phyloP scores from a whole-genome alignment of 2,329 filamentous ascomycete genomes.

The Tolypocladium endophyticum region DNA sequence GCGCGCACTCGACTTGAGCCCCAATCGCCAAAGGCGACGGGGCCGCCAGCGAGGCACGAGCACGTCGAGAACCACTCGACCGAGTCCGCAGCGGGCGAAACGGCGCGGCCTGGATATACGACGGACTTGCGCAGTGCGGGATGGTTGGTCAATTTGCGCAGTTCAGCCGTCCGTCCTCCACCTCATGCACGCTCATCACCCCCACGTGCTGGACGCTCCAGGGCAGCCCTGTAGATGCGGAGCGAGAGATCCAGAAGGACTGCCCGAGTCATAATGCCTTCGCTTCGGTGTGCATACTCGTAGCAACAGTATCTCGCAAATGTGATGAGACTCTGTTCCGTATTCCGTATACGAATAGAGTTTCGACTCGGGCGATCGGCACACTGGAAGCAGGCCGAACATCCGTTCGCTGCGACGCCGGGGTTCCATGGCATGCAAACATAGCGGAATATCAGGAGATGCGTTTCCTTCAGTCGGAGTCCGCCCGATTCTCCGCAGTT shows the following conservation, averaged over 20 bases:
- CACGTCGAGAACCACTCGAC: neutral
- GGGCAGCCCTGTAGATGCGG: neutral
- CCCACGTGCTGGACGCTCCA: neutral
- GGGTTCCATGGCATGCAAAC: neutral
- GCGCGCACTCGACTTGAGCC: neutral
- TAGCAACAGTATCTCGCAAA: neutral
- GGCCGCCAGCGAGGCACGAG: neutral
- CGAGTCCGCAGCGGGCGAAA: neutral
- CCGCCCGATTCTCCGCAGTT: neutral
- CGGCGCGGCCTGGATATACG: neutral
- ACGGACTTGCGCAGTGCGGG: neutral
- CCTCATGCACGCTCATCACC: neutral
- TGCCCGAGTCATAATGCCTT: neutral
- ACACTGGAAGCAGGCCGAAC: neutral
- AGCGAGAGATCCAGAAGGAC: too few relatives aligned
- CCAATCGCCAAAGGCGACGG: neutral
- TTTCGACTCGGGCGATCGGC: conserved; percentile 1
- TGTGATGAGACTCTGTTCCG: neutral
- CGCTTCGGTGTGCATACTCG: too few relatives aligned
- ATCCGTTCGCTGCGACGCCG: neutral
- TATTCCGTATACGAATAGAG: too few relatives aligned
- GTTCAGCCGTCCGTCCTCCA: neutral
- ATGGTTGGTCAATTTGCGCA: neutral
- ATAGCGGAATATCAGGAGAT: neutral
- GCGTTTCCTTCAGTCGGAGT: neutral